These are phyloP conservation scores for Dactylonectria estremocensis DNA, from an alignment of 2,329 filamentous ascomycete species.

Conservation along the genomic window DNA sequence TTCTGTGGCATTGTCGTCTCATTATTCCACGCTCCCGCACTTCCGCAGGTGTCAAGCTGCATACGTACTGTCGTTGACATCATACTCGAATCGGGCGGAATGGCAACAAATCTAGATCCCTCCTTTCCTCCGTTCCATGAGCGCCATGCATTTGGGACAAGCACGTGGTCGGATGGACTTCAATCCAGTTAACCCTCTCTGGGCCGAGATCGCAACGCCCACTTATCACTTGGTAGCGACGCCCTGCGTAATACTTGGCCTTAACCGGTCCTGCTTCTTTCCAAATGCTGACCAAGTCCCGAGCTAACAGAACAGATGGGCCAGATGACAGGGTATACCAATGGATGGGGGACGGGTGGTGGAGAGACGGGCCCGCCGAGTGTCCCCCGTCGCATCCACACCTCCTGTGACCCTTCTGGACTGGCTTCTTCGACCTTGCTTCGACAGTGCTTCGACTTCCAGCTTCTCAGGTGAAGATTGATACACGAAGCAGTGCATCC, in stretches of 20 bases:
- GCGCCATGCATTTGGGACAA: constrained; percentile 6
- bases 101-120: constrained; percentile 4
- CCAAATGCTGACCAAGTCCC: constrained; percentile 25
- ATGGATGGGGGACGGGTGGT: constrained; percentile 21
- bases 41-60: constrained; percentile 2
- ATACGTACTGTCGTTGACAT: background rate
- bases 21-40: constrained; percentile 13
- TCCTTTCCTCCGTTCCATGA: constrained; percentile 8
- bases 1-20: constrained; percentile 23
- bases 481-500: constrained; percentile 3
- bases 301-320: constrained; percentile 22
- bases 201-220: constrained; percentile 26
- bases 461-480: constrained; percentile 3
- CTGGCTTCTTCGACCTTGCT: constrained; percentile 19
- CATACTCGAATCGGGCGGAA: background rate
- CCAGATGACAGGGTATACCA: constrained; percentile 23
- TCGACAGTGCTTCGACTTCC: constrained; percentile 22
- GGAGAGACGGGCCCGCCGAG: constrained; percentile 29
- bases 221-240: constrained; percentile 12
- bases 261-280: constrained; percentile 18
- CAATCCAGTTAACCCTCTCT: background rate
- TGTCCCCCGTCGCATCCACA: constrained; percentile 31
- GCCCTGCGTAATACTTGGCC: constrained; percentile 21
- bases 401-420: constrained; percentile 22
- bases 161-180: constrained; percentile 20